These are phyloP conservation scores for Paraphaeosphaeria minitans DNA, from an alignment of 2,329 filamentous ascomycete species.

Conservation along the genomic window DNA sequence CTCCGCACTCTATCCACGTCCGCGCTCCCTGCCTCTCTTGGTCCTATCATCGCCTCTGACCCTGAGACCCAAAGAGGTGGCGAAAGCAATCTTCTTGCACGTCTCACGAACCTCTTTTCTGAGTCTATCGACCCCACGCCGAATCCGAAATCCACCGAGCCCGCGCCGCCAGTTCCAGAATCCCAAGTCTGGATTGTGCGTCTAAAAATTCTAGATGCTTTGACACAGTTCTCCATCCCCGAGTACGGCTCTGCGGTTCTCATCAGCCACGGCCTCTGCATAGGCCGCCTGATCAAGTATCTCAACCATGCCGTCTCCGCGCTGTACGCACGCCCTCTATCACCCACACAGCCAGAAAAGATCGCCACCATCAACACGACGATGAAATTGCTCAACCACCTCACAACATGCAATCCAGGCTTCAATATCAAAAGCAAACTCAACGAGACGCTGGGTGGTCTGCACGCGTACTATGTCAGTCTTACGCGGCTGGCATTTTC, in stretches of 20 bases:
- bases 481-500: conserved; percentile 85
- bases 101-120: conserved; percentile 66
- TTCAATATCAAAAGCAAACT: conserved; percentile 75
- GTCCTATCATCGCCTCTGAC: conserved; percentile 63
- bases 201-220: conserved; percentile 52
- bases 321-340: conserved; percentile 54
- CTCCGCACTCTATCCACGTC: conserved; percentile 71
- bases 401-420: conserved; percentile 65
- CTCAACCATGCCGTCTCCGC: conserved; percentile 73
- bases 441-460: conserved; percentile 69
- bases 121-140: conserved; percentile 55
- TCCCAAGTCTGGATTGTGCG: conserved; percentile 52
- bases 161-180: conserved; percentile 20
- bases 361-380: conserved; percentile 62
- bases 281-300: conserved; percentile 76
- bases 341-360: conserved; percentile 47
- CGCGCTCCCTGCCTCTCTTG: conserved; percentile 66
- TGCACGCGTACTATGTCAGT: conserved; percentile 81
- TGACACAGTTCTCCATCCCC: conserved; percentile 64
- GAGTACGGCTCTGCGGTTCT: conserved; percentile 67
- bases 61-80: conserved; percentile 40
- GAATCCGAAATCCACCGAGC: conserved; percentile 29
- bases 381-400: conserved; percentile 64
- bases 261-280: conserved; percentile 68
- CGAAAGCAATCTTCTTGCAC: conserved; percentile 61